phyloP scores from a whole-genome alignment of 257 asterid species.

The Plantago major region DNA sequence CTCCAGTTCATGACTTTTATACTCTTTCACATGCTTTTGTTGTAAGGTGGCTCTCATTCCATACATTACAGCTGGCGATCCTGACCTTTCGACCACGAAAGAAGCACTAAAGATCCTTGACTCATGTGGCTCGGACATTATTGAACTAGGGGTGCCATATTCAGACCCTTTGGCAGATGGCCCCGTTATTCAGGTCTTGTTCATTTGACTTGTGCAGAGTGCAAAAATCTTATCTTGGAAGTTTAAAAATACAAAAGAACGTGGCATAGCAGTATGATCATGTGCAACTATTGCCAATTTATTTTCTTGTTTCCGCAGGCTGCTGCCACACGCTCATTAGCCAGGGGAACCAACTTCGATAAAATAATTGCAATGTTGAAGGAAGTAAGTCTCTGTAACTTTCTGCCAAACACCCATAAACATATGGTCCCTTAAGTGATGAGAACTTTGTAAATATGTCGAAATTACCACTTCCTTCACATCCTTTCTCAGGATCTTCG shows the following conservation, averaged over 20 bases:
- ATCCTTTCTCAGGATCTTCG: background rate
- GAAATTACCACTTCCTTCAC: background rate
- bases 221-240: background rate
- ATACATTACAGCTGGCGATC: constrained; percentile 89
- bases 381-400: constrained; percentile 45
- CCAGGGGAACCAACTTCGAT: constrained; percentile 63
- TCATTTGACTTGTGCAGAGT: background rate
- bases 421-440: background rate
- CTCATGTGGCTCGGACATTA: constrained; percentile 77
- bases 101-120: constrained; percentile 78
- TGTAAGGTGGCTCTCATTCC: constrained; percentile 89
- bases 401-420: background rate
- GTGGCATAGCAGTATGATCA: constrained; percentile 2
- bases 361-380: constrained; percentile 70
- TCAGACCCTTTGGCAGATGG: constrained; percentile 98
- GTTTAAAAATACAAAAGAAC: too few species aligned
- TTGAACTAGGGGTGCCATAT: constrained; percentile 86
- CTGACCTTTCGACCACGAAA: constrained; percentile 74
- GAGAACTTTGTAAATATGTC: background rate
- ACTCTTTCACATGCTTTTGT: too few species aligned
- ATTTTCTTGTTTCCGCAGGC: constrained; percentile 42
- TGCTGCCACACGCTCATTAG: constrained; percentile 75
- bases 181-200: constrained; percentile 83
- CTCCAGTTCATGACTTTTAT: too few species aligned
- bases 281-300: background rate